phyloP scores from a whole-genome alignment of 768 basidiomycete genomes.

The Lenzites betulinus region DNA sequence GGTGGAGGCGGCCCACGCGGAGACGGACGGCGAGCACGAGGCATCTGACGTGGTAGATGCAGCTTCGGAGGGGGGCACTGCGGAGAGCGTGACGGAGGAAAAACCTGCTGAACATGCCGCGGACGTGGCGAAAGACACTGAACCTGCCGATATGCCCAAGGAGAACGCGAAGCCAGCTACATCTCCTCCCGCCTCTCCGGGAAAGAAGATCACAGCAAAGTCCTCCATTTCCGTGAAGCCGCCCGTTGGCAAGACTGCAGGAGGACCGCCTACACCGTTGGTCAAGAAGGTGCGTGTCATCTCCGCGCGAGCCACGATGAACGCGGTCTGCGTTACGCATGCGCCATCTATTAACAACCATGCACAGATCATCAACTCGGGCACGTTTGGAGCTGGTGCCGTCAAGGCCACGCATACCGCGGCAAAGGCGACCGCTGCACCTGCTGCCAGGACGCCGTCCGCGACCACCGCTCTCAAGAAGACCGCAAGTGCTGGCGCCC shows the following conservation, averaged over 20 bases:
- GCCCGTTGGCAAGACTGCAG: conserved; percentile 47
- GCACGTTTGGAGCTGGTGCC: conserved; percentile 63
- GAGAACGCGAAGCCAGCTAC: conserved; percentile 21
- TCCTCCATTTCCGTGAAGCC: conserved; percentile 44
- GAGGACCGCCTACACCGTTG: conserved; percentile 49
- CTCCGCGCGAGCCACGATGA: conserved; percentile 3
- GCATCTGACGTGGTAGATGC: conserved; percentile 36
- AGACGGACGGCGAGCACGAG: conserved; percentile 41
- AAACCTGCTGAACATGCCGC: conserved; percentile 17
- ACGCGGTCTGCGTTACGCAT: background rate
- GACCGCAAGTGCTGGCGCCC: conserved; percentile 40
- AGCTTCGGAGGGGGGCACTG: conserved; percentile 21
- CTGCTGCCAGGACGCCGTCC: conserved; percentile 37
- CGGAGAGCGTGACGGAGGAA: conserved; percentile 20
- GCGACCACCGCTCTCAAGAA: conserved; percentile 40
- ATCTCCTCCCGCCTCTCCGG: conserved; percentile 23
- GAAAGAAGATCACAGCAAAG: conserved; percentile 29
- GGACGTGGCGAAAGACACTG: conserved; percentile 10
- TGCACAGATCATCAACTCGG: conserved; percentile 60
- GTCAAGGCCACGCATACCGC: conserved; percentile 46
- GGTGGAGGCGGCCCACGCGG: conserved; percentile 25
- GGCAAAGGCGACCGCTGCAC: conserved; percentile 43
- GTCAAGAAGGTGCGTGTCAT: conserved; percentile 66
- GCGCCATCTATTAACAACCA: conserved; percentile 12
- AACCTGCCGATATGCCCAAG: conserved; percentile 21